Base-by-base conservation (phyloP, 1,284 basidiomycete genomes). In the Leucoagaricus sp. region DNA sequence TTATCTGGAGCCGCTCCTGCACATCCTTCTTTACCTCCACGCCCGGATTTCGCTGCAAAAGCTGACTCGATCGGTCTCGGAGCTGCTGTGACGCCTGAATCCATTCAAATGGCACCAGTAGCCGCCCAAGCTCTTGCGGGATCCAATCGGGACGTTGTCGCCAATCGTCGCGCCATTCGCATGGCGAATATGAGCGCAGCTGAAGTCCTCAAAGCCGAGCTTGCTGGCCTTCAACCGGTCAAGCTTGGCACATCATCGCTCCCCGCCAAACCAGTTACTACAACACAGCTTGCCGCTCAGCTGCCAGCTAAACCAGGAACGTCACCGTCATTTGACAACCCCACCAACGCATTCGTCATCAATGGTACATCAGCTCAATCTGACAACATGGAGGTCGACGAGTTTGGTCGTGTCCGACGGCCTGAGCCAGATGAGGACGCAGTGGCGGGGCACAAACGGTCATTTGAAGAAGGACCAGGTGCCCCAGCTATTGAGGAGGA, bases 101-200 rank as follows among this genome's bases (percentile, higher is more conserved):
- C 88, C 23, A 73, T 79, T 31, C 73, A 79, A 59, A 81, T 83
- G 61, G 71, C 75, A 5, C 78, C 86, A 52, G 75, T 77, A 51
- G 88, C 86, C 53, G 77, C 80, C 48, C 86, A 81, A 64, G 88
- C 89, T 33, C 77, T 86, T 45, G 89, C 83, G 45, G 89, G 89
- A 23, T 91, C 89, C 28, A 94, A 96, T 72, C 82, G 83, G 63
- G 93, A 95, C 69, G 84, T 96, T 56, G 92, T 95, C 42, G 87
- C 88, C 53, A 96, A 96, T 69, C 85, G 93, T 56, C 83, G 84
- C 62, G 91, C 91, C 21, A 94, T 96, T 62, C 86, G 96, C 57
- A 89, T 97, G 84, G 96, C 96, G 13, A 98, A 99, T 69, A 86
- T 98, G 82, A 93, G 87, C 74, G 96, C 96, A 44, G 96, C 95